A percentile compares a stretch with the other conserved stretches of the same genome.
phyloP scores from a whole-genome alignment of 257 asterid genomes.

The Primulina huaijiensis region DNA sequence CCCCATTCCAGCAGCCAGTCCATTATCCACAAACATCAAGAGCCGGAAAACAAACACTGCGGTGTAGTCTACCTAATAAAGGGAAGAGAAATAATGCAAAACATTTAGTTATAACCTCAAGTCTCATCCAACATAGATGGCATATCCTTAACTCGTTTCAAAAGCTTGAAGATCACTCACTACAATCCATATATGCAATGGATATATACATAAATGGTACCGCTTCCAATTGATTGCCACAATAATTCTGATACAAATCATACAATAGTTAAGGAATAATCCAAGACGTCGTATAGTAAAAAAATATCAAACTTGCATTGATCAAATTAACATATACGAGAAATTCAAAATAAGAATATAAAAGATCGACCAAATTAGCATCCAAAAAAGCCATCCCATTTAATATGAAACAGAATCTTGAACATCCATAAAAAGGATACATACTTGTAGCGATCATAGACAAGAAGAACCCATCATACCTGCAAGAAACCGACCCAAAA shows the following conservation, averaged over 20 bases:
- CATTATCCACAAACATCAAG: conserved; percentile 94
- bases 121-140: conserved; percentile 8
- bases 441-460: conserved; percentile 94
- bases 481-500: conserved; percentile 42
- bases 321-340: conserved; percentile 1
- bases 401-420: conserved; percentile 27
- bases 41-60: conserved; percentile 81
- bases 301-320: conserved; percentile 1
- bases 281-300: conserved; percentile 18
- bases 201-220: conserved; percentile 68
- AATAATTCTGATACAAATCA: conserved; percentile 65
- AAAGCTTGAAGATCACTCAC: conserved; percentile 41
- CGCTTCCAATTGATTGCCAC: conserved; percentile 87
- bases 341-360: conserved; percentile 7
- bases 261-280: conserved; percentile 40
- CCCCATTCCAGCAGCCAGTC: conserved; percentile 96
- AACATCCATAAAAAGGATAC: conserved; percentile 63
- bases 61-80: conserved; percentile 78
- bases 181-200: conserved; percentile 97
- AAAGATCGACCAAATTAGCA: background rate
- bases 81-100: conserved; percentile 12
- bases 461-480: conserved; percentile 99
- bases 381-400: background rate
- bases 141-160: background rate
- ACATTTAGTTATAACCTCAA: conserved; percentile 17